These are phyloP conservation scores for Yamadazyma dushanensis DNA, from an alignment of 1,139 yeast genomes.

Conservation along the genomic window DNA sequence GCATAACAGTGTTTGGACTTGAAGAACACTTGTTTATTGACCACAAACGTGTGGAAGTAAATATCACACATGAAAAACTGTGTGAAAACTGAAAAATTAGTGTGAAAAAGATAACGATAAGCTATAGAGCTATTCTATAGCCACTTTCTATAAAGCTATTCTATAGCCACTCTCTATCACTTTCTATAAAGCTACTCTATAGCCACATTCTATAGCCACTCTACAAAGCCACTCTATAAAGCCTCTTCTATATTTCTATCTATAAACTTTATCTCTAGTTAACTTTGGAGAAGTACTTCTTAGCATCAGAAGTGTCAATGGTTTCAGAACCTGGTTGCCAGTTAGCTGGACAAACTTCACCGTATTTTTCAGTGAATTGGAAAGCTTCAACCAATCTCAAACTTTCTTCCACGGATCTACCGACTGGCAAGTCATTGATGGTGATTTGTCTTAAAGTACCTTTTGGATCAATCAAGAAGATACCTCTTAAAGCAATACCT, in stretches of 20 bases:
- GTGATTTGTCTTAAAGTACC: conserved; percentile 94
- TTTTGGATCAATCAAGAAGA: conserved; percentile 95
- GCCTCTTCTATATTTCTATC: conserved; percentile 2
- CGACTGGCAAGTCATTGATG: conserved; percentile 97
- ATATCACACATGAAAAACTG: conserved; percentile 23
- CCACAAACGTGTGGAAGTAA: conserved; percentile 55
- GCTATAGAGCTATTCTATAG: too few relatives aligned
- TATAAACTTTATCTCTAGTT: conserved; percentile 1
- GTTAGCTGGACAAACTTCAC: conserved; percentile 99
- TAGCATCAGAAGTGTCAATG: conserved; percentile 80
- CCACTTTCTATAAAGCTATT: too few relatives aligned
- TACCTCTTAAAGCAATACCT: conserved; percentile 96
- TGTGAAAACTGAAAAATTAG: background rate
- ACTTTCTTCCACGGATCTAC: conserved; percentile 97
- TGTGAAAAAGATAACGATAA: background rate
- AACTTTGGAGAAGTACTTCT: conserved; percentile 62
- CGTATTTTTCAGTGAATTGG: conserved; percentile 98
- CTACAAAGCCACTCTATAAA: background rate
- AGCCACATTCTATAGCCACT: too few relatives aligned
- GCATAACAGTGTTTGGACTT: conserved; percentile 67
- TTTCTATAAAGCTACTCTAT: too few relatives aligned
- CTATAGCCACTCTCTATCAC: too few relatives aligned
- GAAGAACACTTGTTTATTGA: conserved; percentile 64
- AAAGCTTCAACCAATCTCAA: conserved; percentile 96
- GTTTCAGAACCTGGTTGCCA: conserved; percentile 98